phyloP scores from a whole-genome alignment of 345 rosid species.

The Hirschfeldia incana region DNA sequence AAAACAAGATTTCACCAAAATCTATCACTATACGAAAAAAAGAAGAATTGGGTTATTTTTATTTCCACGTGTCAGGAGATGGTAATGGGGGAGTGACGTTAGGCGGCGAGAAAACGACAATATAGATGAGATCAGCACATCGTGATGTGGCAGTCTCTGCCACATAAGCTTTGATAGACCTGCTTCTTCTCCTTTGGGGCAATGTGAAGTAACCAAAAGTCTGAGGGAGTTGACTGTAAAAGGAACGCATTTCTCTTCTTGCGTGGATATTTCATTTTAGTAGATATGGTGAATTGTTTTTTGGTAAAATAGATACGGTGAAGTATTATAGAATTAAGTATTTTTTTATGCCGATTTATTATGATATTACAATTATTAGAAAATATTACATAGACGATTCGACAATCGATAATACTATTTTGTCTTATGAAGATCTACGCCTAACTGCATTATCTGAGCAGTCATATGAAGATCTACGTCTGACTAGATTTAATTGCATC shows the following conservation, averaged over 20 bases:
- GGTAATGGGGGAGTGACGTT: background rate
- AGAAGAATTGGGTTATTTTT: slow-evolving; percentile 15
- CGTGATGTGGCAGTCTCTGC: slow-evolving; percentile 13
- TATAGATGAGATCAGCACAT: slow-evolving; percentile 17
- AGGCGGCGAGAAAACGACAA: slow-evolving; percentile 38
- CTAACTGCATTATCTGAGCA: too few relatives aligned
- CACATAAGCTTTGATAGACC: background rate
- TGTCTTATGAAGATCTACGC: too few relatives aligned
- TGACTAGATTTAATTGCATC: too few relatives aligned
- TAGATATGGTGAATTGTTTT: background rate
- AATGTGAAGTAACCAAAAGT: slow-evolving; percentile 9
- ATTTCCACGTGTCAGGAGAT: background rate
- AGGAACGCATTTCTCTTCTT: background rate
- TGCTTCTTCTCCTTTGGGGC: background rate
- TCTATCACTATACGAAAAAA: slow-evolving; percentile 18
- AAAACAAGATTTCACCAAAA: slow-evolving; percentile 33
- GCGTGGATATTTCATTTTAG: background rate
- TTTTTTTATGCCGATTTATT: too few relatives aligned
- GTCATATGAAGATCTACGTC: too few relatives aligned
- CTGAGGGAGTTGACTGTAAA: slow-evolving; percentile 19
- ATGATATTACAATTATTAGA: too few relatives aligned
- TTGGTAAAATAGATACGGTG: too few relatives aligned
- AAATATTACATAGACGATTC: too few relatives aligned
- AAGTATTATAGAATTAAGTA: background rate
- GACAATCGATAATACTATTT: too few relatives aligned